A percentile compares a stretch with the other conserved stretches of the same genome.
These are phyloP conservation scores for Trichoderma citrinoviride DNA, from an alignment of 2,329 filamentous ascomycete genomes.

Conservation along the genomic window DNA sequence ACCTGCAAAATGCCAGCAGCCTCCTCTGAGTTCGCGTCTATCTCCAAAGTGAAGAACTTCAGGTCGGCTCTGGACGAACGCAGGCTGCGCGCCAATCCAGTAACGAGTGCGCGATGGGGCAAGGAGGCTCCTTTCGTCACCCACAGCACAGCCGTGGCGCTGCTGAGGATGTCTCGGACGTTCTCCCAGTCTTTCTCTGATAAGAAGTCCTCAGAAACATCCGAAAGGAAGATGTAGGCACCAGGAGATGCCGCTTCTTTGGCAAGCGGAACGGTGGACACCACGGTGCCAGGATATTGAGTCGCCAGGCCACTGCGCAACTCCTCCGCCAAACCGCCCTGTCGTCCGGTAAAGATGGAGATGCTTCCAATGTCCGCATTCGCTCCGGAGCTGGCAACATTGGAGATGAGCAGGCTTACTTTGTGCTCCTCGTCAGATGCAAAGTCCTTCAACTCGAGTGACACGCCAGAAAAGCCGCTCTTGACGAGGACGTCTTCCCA, in stretches of 20 bases:
- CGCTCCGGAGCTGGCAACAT: background rate
- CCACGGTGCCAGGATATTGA: background rate
- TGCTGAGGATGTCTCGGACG: background rate
- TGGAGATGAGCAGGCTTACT: slow-evolving; percentile 15
- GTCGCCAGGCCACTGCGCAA: background rate
- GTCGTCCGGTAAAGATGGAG: slow-evolving; percentile 5
- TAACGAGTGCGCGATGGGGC: background rate
- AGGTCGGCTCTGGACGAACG: background rate
- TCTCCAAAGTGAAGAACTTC: slow-evolving; percentile 6
- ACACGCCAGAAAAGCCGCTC: slow-evolving; percentile 17
- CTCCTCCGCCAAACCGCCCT: background rate
- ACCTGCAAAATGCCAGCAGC: background rate
- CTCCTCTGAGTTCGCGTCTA: background rate
- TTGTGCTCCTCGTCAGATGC: slow-evolving; percentile 14
- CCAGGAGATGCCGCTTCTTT: background rate
- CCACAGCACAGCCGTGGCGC: slow-evolving; percentile 15
- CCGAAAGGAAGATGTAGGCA: slow-evolving; percentile 13
- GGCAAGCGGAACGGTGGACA: slow-evolving; percentile 1
- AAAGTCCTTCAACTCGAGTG: slow-evolving; percentile 14
- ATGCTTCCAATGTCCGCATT: background rate
- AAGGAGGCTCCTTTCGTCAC: slow-evolving; percentile 6
- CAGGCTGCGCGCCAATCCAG: slow-evolving; percentile 6
- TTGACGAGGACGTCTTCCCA: slow-evolving; percentile 10
- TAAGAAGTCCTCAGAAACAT: background rate
- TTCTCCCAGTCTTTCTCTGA: slow-evolving; percentile 7